These are phyloP conservation scores for Ricinus communis DNA, from an alignment of 345 rosid genomes.

Conservation along the genomic window DNA sequence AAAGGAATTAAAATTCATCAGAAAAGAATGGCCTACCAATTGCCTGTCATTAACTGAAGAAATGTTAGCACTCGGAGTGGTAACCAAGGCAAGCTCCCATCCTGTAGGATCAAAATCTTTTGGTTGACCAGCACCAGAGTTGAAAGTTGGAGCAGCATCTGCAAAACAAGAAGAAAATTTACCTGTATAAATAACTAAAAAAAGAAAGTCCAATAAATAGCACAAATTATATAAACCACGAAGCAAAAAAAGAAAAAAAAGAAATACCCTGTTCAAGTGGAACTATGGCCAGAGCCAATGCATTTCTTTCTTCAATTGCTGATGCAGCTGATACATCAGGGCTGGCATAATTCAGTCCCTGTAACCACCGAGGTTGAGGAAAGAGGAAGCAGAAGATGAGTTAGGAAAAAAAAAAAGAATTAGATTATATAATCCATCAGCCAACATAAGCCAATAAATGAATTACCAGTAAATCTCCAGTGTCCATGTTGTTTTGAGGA, in stretches of 20 bases:
- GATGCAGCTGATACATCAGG: conserved; percentile 72
- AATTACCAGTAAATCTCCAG: conserved; percentile 83
- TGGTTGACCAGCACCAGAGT: conserved; percentile 48
- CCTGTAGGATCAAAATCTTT: conserved; percentile 82
- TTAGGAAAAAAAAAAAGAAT: neutral
- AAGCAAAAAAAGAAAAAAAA: neutral
- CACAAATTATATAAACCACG: neutral
- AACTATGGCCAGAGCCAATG: conserved; percentile 89
- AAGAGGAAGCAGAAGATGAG: neutral
- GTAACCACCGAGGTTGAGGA: conserved; percentile 15
- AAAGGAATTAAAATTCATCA: neutral
- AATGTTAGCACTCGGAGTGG: conserved; percentile 68
- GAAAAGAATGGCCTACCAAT: conserved; percentile 53
- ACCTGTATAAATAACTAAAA: conserved; percentile 1
- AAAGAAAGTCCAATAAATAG: neutral
- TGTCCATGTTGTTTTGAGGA: conserved; percentile 55
- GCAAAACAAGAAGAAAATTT: conserved; percentile 18
- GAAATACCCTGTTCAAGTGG: conserved; percentile 61
- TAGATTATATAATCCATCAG: conserved; percentile 2
- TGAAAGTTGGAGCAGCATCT: conserved; percentile 54
- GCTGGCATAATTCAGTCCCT: conserved; percentile 66
- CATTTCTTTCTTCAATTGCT: conserved; percentile 82
- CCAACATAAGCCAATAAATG: neutral
- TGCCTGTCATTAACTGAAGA: conserved; percentile 81
- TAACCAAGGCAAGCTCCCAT: conserved; percentile 93